Conservation (phyloP, 495 filamentous ascomycete genomes). For the Immersiella caudata region DNA sequence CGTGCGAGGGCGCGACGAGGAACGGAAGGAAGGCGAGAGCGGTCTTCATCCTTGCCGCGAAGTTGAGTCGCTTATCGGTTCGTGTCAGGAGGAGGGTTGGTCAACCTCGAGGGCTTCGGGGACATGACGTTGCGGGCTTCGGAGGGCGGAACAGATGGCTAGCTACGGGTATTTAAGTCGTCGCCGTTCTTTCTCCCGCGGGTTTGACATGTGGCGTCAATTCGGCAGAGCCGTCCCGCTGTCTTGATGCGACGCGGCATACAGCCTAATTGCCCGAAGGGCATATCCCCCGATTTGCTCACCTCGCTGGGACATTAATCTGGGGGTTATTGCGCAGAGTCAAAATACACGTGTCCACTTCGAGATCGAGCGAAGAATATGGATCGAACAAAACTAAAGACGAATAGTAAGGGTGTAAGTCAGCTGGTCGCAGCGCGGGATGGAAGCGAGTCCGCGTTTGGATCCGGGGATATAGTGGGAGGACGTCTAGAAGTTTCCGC, state of each 20-base stretch:
- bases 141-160: not conserved
- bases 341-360: slow-evolving; percentile 7
- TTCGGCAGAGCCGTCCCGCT: not conserved
- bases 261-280: slow-evolving; percentile 16
- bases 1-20: not conserved
- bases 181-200: not conserved
- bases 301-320: slow-evolving; percentile 1
- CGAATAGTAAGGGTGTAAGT: not conserved
- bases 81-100: too few relatives aligned
- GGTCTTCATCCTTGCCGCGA: not conserved
- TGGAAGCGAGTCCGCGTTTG: not conserved
- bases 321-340: not conserved
- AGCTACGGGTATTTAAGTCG: slow-evolving; percentile 3
- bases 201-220: slow-evolving; percentile 8
- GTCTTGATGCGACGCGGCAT: not conserved
- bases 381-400: too few relatives aligned
- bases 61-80: not conserved
- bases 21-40: not conserved
- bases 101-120: too few relatives aligned
- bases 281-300: slow-evolving; percentile 6
- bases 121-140: not conserved
- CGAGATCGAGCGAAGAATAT: not conserved
- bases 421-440: not conserved
- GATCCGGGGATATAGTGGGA: not conserved
- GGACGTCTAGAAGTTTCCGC: not conserved